Evolutionary conservation across 257 asterid genomes (phyloP), one percentile per base, ranked within the genome.

Genomic region (Osmanthus fragrans): DNA sequence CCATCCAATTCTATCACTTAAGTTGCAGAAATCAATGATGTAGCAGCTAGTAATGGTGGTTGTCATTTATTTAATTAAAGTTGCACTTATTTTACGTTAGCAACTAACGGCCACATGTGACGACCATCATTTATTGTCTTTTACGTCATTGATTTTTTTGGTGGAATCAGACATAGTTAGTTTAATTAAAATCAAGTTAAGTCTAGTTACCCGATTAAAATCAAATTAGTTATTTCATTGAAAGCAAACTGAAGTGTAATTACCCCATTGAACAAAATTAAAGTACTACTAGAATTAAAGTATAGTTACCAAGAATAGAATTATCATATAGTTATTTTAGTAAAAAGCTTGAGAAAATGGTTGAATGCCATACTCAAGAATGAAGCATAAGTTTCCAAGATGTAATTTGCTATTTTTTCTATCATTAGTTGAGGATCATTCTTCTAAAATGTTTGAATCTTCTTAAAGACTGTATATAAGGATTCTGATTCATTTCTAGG

Each of bases 341-440:
- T 63, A 18, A 32, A 9, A 40, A 39, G 66, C 70, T 67, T 34
- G 23, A 64, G 68, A 42, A 68, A 64, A 29, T 42, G 12, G 19
- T 34, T 69, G 71, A 67, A 58, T 27, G 49, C 39, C 42, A 15
- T 45, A 66, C 69, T 64, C 15, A 4, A 47, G 21, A 40, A 9
- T 72, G 5, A 77, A 71, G 5, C 68, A 42, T 47, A 47, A 27
- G 2, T 73, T 68, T 67, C 36, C 60, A 2, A 67, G 23, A 15
- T 65, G 4, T 45, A 27, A 15, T 73, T 37, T 73, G 71, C 39
- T 74, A 5, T 27, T 23, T 68, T 58, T 5, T 37, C 33, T 54
- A 56, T 67, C 75, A 65, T 65, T 25, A 19, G 39, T 23, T 23
- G 69, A 49, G 76, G 76, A 33, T 49, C 47, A 34, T 47, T 79